Evolutionary conservation across 768 basidiomycete species (phyloP).

Genomic region (Kwoniella heveanensis): DNA sequence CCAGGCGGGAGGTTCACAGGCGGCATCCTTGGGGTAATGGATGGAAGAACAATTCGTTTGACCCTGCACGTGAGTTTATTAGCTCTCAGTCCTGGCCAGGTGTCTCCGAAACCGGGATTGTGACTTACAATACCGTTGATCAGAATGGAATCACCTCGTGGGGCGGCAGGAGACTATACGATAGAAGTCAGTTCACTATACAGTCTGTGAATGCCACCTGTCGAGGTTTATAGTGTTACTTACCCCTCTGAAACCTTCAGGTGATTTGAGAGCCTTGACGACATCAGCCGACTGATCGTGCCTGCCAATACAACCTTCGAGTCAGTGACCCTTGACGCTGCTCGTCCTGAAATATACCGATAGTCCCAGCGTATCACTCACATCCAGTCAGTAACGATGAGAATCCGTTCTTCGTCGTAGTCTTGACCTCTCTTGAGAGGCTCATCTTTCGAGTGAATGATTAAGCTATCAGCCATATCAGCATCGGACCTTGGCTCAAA

Average conservation of each 20-base stretch:
- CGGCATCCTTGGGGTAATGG: background rate
- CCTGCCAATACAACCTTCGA: background rate
- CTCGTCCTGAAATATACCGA: background rate
- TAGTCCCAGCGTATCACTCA: background rate
- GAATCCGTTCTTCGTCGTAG: slow-evolving; percentile 43
- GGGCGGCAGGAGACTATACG: slow-evolving; percentile 24
- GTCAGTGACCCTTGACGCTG: background rate
- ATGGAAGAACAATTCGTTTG: slow-evolving; percentile 19
- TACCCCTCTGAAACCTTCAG: slow-evolving; percentile 34
- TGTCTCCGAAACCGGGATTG: background rate
- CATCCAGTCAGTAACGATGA: slow-evolving; percentile 32
- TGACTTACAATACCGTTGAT: slow-evolving; percentile 37
- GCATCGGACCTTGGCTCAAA: background rate
- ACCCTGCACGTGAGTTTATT: background rate
- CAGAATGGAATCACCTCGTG: slow-evolving; percentile 29
- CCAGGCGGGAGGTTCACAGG: slow-evolving; percentile 17
- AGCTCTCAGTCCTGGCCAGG: background rate
- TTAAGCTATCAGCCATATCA: slow-evolving; percentile 16
- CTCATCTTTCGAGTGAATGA: slow-evolving; percentile 36
- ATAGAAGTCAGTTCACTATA: background rate
- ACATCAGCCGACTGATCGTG: slow-evolving; percentile 24
- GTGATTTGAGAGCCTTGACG: slow-evolving; percentile 20
- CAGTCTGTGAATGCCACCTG: background rate
- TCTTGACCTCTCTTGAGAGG: slow-evolving; percentile 39
- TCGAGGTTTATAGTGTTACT: background rate